Evolutionary conservation across 2,329 filamentous ascomycete genomes (phyloP), one percentile per base, ranked within the genome.

Genomic region (Diaporthe vexans): DNA sequence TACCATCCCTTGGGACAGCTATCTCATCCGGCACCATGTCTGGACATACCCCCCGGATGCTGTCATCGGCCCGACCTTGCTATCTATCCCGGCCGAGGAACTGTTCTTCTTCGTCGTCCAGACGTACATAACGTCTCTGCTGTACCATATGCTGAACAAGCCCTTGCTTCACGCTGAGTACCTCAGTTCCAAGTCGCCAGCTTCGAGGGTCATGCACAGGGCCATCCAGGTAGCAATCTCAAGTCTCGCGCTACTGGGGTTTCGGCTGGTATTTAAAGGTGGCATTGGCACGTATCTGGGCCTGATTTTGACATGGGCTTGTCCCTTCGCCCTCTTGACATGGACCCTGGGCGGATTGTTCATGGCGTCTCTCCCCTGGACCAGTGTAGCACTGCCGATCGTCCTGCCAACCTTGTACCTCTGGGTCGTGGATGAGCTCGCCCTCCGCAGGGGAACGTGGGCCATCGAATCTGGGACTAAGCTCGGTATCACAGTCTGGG

Each of bases 101-200:
- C 82, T 94, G 6, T 94, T 94, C 83, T 95, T 95, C 86, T 95
- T 95, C 80, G 83, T 94, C 26, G 89, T 95, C 33, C 93, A 95
- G 82, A 94, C 93, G 1, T 94, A 94, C 81, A 93, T 91, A 79
- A 94, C 93, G 0, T 88, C 90, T 0, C 82, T 94, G 67, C 80
- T 95, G 11, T 95, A 94, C 78, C 85, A 94, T 13, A 82, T 94
- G 1, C 81, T 92, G 26, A 94, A 88, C 82, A 94, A 93, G 80
- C 86, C 91, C 0, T 84, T 93, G 10, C 87, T 93, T 73, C 84
- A 87, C 57, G 79, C 85, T 0, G 81, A 86, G 40, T 86, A 84
- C 59, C 80, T 88, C 2, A 17, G 6, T 26, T 46, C 74, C 26
- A 19, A 61, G 15, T 75, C 72, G 15, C 46, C 68, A 54, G 15